A percentile compares a stretch with the other conserved stretches of the same genome.
Conservation (phyloP, 73 alveolate genomes). For the Symbiodinium natans region DNA sequence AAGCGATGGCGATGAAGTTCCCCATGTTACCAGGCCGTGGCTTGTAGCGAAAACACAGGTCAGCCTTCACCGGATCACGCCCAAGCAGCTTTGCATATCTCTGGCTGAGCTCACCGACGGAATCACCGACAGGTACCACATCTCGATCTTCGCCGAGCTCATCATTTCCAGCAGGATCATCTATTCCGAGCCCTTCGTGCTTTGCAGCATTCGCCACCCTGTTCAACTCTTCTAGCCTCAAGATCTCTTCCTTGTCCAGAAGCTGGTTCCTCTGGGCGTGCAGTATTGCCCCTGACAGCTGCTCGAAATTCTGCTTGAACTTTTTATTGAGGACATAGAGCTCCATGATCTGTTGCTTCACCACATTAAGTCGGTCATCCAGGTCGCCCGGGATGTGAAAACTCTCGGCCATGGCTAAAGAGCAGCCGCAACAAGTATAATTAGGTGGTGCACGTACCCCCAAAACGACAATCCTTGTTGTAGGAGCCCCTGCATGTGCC, state of each 20-base stretch:
- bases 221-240: conserved; percentile 12
- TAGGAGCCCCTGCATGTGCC: no score
- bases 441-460: no score
- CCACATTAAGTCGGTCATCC: neutral
- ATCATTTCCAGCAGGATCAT: neutral
- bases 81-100: conserved; percentile 3
- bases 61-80: neutral
- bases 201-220: neutral
- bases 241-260: conserved; percentile 46
- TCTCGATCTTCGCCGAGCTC: conserved; percentile 24
- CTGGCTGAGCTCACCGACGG: conserved; percentile 34
- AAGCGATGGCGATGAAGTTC: conserved; percentile 11
- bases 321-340: conserved; percentile 22
- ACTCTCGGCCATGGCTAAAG: no score
- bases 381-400: neutral
- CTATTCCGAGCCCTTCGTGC: conserved; percentile 53
- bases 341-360: conserved; percentile 29
- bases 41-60: conserved; percentile 21
- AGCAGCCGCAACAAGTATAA: no score
- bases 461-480: no score
- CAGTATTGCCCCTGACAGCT: conserved; percentile 17
- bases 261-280: conserved; percentile 57
- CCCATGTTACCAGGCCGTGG: conserved; percentile 40
- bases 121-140: conserved; percentile 34
- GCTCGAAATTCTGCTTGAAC: conserved; percentile 63